phyloP scores from a whole-genome alignment of 176 grass and related monocot species.

The Olyra latifolia region DNA sequence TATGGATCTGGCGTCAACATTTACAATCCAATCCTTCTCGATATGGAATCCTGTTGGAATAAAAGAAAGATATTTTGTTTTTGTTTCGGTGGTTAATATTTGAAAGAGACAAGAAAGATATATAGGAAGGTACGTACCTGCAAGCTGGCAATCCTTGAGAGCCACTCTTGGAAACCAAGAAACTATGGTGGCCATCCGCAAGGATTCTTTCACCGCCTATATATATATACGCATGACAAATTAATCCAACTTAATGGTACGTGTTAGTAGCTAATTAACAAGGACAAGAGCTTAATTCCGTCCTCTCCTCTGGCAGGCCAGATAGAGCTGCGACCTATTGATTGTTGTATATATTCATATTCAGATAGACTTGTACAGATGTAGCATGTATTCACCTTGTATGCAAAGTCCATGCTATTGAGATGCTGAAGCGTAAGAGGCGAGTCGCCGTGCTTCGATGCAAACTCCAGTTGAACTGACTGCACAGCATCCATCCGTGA shows the following conservation, averaged over 20 bases:
- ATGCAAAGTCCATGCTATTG: constrained; percentile 69
- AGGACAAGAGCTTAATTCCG: too few relatives aligned
- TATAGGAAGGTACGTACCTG: constrained; percentile 46
- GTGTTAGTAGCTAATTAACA: too few relatives aligned
- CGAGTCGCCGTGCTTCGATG: constrained; percentile 11
- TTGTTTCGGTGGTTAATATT: neutral
- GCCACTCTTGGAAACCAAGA: constrained; percentile 98
- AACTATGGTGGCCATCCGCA: constrained; percentile 87
- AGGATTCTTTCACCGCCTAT: constrained; percentile 79
- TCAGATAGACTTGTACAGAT: neutral
- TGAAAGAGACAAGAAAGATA: too few relatives aligned
- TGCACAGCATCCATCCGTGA: constrained; percentile 4
- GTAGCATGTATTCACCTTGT: constrained; percentile 35
- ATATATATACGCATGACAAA: too few relatives aligned
- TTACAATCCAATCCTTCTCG: constrained; percentile 75
- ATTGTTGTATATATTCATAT: too few relatives aligned
- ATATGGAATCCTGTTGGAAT: constrained; percentile 59
- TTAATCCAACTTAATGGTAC: too few relatives aligned
- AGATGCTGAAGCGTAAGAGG: constrained; percentile 55
- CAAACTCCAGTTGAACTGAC: constrained; percentile 60
- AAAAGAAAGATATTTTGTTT: neutral
- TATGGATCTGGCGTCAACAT: constrained; percentile 72
- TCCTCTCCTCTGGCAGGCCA: too few relatives aligned
- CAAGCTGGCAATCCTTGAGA: constrained; percentile 79
- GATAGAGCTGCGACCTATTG: too few relatives aligned